Conservation (phyloP, 345 rosid species). For the Schrenkiella parvula region DNA sequence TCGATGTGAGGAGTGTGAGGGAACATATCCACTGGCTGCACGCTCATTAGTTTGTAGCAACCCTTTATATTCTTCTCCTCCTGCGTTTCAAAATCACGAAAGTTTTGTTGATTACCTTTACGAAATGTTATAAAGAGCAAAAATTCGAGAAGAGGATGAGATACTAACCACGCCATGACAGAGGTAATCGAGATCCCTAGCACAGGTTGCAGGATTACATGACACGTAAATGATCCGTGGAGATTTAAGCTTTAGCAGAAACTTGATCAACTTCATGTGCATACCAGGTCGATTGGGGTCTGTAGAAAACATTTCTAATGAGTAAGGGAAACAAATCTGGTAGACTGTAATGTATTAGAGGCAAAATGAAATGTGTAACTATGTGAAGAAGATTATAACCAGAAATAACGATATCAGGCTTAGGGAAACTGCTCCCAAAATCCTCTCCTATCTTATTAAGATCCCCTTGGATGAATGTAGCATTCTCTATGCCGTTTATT, state of each 20-base stretch:
- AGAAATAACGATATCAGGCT: conserved; percentile 80
- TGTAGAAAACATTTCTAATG: conserved; percentile 33
- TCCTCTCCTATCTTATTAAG: conserved; percentile 83
- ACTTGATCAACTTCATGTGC: conserved; percentile 93
- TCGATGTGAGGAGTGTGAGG: conserved; percentile 96
- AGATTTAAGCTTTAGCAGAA: conserved; percentile 71
- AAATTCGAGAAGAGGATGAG: not conserved
- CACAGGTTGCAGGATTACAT: conserved; percentile 92
- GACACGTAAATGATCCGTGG: conserved; percentile 79
- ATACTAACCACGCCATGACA: conserved; percentile 77
- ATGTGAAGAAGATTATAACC: conserved; percentile 43
- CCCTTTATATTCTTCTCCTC: conserved; percentile 59
- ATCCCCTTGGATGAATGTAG: conserved; percentile 88
- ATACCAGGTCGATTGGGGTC: conserved; percentile 97
- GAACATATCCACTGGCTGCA: conserved; percentile 94
- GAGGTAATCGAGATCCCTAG: conserved; percentile 92
- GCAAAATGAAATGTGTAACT: not conserved
- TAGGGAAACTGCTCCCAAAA: conserved; percentile 75
- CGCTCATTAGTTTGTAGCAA: conserved; percentile 63
- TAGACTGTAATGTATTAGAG: not conserved
- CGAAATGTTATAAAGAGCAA: not conserved
- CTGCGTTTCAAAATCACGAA: conserved; percentile 41
- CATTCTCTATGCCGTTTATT: conserved; percentile 71
- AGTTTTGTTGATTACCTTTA: conserved; percentile 1
- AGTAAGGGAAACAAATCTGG: not conserved